These are phyloP conservation scores for Penicillium simplicissimum DNA, from an alignment of 495 filamentous ascomycete species.

Conservation along the genomic window DNA sequence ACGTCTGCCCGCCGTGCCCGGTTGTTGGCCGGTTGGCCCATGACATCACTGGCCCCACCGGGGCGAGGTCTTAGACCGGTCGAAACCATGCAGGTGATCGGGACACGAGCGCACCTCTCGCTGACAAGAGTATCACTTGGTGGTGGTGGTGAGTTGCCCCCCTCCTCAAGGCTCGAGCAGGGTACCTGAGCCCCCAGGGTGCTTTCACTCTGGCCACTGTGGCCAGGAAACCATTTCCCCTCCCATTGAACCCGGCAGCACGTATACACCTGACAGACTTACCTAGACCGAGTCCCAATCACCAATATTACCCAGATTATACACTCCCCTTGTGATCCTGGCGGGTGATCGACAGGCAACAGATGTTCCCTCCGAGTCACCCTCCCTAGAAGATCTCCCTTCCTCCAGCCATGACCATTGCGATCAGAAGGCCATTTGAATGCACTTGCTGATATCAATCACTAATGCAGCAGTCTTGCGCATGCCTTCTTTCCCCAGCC, in stretches of 20 bases:
- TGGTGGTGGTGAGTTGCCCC: neutral
- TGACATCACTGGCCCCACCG: conserved; percentile 33
- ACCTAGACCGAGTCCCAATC: neutral
- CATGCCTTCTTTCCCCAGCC: conserved; percentile 7
- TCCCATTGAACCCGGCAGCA: neutral
- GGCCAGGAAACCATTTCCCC: conserved; percentile 23
- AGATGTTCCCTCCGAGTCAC: neutral
- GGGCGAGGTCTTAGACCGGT: conserved; percentile 34
- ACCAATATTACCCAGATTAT: neutral
- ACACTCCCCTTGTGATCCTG: conserved; percentile 22
- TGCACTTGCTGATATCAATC: neutral
- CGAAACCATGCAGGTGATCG: conserved; percentile 28
- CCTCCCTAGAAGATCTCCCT: neutral
- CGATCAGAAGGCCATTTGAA: neutral
- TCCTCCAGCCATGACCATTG: neutral
- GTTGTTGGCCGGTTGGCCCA: conserved; percentile 10
- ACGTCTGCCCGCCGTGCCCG: conserved; percentile 12
- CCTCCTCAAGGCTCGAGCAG: neutral
- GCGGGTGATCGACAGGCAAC: conserved; percentile 38
- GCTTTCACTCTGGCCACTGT: conserved; percentile 1
- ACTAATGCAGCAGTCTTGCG: conserved; percentile 2
- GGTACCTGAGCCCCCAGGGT: conserved; percentile 10
- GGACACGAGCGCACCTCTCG: neutral
- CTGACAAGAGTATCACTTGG: neutral
- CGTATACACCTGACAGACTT: neutral